These are phyloP conservation scores for Populus simonii DNA, from an alignment of 345 rosid species.

Conservation along the genomic window DNA sequence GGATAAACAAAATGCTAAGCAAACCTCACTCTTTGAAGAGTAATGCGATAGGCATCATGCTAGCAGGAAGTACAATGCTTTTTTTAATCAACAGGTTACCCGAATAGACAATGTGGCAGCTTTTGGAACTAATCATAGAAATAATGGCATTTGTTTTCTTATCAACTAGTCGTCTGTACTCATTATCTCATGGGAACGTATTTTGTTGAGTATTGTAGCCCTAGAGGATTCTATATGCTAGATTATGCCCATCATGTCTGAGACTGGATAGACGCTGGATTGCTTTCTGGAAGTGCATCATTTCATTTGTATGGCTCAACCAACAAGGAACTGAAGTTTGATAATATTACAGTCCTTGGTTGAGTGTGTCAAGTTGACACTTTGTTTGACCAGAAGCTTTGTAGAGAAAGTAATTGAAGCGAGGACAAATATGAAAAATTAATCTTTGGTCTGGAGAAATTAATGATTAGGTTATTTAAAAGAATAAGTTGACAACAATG, in stretches of 20 bases:
- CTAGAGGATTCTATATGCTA: background rate
- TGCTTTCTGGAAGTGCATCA: background rate
- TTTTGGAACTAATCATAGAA: background rate
- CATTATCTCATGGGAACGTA: background rate
- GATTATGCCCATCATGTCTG: background rate
- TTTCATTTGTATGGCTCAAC: background rate
- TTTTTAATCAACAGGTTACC: background rate
- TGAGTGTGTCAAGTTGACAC: background rate
- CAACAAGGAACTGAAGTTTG: background rate
- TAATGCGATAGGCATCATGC: background rate
- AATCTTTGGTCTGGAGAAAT: background rate
- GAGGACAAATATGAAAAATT: background rate
- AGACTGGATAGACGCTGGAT: background rate
- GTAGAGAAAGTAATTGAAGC: background rate
- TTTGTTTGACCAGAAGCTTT: background rate
- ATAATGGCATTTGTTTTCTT: background rate
- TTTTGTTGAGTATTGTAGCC: background rate
- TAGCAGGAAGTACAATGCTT: background rate
- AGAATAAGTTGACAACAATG: background rate
- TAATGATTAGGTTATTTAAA: background rate
- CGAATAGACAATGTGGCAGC: background rate
- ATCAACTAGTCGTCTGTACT: background rate
- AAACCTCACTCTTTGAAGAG: background rate
- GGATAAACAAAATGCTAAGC: background rate
- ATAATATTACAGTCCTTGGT: background rate